phyloP scores from a whole-genome alignment of 306 rosid genomes.

The Oxytropis ochrocephala region DNA sequence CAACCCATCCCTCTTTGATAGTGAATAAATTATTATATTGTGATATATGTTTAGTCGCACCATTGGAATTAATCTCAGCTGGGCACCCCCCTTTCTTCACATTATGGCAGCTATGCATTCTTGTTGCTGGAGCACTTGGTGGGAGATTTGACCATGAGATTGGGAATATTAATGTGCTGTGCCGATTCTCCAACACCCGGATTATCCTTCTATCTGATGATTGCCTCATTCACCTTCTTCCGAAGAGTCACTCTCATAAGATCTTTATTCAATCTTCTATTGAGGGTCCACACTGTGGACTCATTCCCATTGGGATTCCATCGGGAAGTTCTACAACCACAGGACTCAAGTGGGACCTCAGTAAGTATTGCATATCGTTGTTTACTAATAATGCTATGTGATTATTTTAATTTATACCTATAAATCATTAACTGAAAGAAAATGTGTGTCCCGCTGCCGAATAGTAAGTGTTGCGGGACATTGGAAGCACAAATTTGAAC shows the following conservation, averaged over 20 bases:
- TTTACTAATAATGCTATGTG: background rate
- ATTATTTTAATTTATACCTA: background rate
- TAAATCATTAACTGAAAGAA: background rate
- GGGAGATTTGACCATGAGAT: slow-evolving; percentile 97
- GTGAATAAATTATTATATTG: slow-evolving; percentile 6
- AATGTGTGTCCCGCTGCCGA: background rate
- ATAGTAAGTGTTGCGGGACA: too few species aligned
- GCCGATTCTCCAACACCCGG: slow-evolving; percentile 54
- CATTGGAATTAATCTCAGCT: background rate
- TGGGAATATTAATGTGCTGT: slow-evolving; percentile 84
- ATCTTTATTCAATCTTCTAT: slow-evolving; percentile 61
- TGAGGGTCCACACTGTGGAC: slow-evolving; percentile 97
- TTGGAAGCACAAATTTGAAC: too few species aligned
- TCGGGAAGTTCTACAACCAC: slow-evolving; percentile 81
- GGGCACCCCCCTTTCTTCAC: background rate
- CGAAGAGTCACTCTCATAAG: slow-evolving; percentile 57
- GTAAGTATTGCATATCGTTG: slow-evolving; percentile 49
- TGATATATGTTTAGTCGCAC: background rate
- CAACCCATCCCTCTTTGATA: background rate
- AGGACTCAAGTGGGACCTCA: slow-evolving; percentile 87
- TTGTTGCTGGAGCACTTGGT: slow-evolving; percentile 91
- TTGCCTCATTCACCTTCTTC: slow-evolving; percentile 82
- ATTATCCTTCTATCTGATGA: slow-evolving; percentile 80
- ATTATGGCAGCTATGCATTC: slow-evolving; percentile 63
- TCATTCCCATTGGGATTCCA: slow-evolving; percentile 77